phyloP scores from a whole-genome alignment of 805 yeast genomes.

The Cyberlindnera sargentensis region DNA sequence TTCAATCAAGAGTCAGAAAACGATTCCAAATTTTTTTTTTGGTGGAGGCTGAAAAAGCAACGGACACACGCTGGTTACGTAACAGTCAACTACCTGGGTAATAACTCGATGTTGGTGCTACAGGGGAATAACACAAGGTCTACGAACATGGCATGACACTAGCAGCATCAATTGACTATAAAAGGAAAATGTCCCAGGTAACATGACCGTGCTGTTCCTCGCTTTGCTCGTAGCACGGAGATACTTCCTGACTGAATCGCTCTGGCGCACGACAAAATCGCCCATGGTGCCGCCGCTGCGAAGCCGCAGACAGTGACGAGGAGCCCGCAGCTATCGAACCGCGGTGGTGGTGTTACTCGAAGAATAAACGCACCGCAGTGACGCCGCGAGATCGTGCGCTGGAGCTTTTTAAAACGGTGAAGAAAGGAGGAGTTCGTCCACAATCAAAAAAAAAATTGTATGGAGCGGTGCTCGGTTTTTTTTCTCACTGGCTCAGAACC shows the following conservation, averaged over 20 bases:
- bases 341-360: not conserved
- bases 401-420: not conserved
- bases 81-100: no score
- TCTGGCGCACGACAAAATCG: constrained; percentile 6
- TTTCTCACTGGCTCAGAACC: no score
- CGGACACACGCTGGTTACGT: no score
- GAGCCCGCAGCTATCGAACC: constrained; percentile 3
- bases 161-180: no score
- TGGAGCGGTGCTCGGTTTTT: no score
- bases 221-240: constrained; percentile 17
- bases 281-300: constrained; percentile 1
- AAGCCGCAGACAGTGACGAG: not conserved
- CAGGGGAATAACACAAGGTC: no score
- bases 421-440: not conserved
- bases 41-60: no score
- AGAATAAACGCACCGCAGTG: not conserved
- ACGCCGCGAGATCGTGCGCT: constrained; percentile 2
- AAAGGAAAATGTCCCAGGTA: constrained; percentile 7
- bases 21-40: no score
- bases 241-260: constrained; percentile 13
- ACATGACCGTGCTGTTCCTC: constrained; percentile 18
- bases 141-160: no score
- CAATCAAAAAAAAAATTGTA: not conserved
- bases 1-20: no score
- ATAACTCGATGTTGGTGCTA: no score